Evolutionary conservation across 2,329 filamentous ascomycete species (phyloP), one percentile per base, ranked within the genome.

Genomic region (Aspergillus terreus): DNA sequence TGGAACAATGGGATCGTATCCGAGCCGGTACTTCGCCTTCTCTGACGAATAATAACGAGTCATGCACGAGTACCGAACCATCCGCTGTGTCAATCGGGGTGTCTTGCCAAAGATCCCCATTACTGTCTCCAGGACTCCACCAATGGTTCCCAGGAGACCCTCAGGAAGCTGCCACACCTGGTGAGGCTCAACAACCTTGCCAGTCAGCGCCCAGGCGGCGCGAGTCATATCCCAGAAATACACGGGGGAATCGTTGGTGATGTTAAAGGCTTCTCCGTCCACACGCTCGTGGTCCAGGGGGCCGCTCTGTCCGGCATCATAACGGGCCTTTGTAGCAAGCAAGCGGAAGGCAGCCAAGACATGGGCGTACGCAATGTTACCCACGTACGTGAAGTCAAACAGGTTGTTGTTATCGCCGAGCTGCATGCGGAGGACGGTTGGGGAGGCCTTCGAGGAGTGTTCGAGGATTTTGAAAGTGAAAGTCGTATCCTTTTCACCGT

Each of bases 221-320:
- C 89, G 81, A 53, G 88, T 83, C 67, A 95, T 88, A 71, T 95
- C 90, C 84, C 94, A 95, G 72, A 96, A 95, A 69, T 92, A 92
- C 17, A 95, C 79, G 4, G 92, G 92, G 60, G 84, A 78, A 71
- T 91, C 89, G 70, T 97, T 97, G 52, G 90, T 94, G 65, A 97
- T 83, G 74, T 96, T 85, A 76, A 97, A 92, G 46, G 85, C 85
- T 70, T 96, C 86, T 53, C 92, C 94, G 67, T 92, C 88, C 46
- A 92, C 84, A 53, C 80, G 80, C 74, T 90, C 87, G 71, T 84
- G 75, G 71, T 88, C 83, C 35, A 89, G 79, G n/a, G 84, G 84
- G 0, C 79, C 77, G 17, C 82, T 84, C 49, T 76, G 71, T 45
- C 70, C 69, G 33, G 66, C 52, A n/a, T 80, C 74, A 49, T 62